Base-by-base conservation (phyloP, 805 yeast species). In the Pichia nanzhaoensis region DNA sequence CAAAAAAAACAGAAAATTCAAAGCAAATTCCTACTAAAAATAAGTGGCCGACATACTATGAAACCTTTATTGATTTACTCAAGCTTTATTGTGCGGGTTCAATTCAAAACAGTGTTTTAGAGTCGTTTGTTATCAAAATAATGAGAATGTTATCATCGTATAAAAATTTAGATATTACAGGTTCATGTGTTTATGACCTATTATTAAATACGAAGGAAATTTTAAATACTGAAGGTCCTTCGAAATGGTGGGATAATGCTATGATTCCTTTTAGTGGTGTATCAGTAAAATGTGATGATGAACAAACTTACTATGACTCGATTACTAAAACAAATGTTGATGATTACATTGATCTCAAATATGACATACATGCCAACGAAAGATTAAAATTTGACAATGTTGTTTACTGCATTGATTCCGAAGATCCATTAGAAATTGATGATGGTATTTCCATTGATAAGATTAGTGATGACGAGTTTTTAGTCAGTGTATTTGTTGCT, bases 371-470 rank as follows among this genome's bases (percentile, higher is more conserved):
- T 22, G n/a, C 20, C 1, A 13, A 28, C 1, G 48, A 59, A 2
- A 64, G 83, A 52, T 51, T 52, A n/a, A 69, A 70, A 22, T 75
- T 71, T 51, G 63, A 63, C 0, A 64, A 70, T 37, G 56, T 73
- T 12, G 80, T 89, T 1, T 91, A 79, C 59, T 89, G 97, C 63
- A 87, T 91, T 47, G 99, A 93, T 64, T 72, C 82, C 3, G 76
- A 69, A 3, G 72, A 71, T 35, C 95, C 98, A 0, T 82, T 83
- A 53, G 98, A 93, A 61, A 84, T 93, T 48, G 99, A 91, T 62
- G 99, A 91, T 63, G 99, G 97, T 39, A 71, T 91, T 22, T 78
- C 96, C 1, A 67, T 91, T 17, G 54, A 24, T 50, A 51, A 22
- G 42, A 43, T 51, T 4, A 54, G 56, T 1, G 52, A 59, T 1